Evolutionary conservation across 192 early-diverging fungal species (phyloP).

Genomic region (Coemansia sp.): DNA sequence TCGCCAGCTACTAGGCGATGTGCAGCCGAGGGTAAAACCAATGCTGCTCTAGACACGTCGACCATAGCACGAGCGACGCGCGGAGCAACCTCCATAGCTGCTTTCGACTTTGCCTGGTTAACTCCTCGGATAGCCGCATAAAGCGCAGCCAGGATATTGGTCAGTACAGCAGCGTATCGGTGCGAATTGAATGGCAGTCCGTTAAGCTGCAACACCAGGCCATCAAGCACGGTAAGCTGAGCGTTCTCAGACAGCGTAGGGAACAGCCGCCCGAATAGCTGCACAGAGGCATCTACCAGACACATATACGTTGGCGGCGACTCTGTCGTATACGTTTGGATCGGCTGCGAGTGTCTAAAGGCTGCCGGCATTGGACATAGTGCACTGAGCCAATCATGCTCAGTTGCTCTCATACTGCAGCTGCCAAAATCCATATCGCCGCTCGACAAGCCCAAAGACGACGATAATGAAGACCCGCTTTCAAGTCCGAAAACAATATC

Average conservation of each 20-base stretch:
- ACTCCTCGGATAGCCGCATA: conserved; percentile 59
- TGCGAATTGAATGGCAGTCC: conserved; percentile 67
- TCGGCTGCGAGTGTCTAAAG: not conserved
- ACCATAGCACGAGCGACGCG: conserved; percentile 34
- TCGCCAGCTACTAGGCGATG: conserved; percentile 81
- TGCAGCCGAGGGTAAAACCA: conserved; percentile 69
- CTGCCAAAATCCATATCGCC: conserved; percentile 26
- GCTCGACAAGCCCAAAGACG: not conserved
- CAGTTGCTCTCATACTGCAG: conserved; percentile 15
- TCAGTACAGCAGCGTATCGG: conserved; percentile 74
- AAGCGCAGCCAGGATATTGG: conserved; percentile 78
- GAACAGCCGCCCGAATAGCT: conserved; percentile 77
- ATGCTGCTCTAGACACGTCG: conserved; percentile 53
- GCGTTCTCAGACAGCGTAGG: conserved; percentile 65
- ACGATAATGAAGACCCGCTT: not conserved
- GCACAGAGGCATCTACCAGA: conserved; percentile 79
- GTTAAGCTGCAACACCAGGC: conserved; percentile 67
- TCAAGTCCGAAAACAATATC: conserved; percentile 5
- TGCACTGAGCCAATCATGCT: conserved; percentile 38
- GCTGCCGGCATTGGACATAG: conserved; percentile 3
- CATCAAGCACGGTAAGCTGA: conserved; percentile 80
- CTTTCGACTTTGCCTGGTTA: not conserved
- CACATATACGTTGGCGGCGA: conserved; percentile 36
- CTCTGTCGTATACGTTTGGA: not conserved
- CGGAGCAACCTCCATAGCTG: conserved; percentile 3